phyloP scores from a whole-genome alignment of 306 rosid genomes.

The Quercus suber region DNA sequence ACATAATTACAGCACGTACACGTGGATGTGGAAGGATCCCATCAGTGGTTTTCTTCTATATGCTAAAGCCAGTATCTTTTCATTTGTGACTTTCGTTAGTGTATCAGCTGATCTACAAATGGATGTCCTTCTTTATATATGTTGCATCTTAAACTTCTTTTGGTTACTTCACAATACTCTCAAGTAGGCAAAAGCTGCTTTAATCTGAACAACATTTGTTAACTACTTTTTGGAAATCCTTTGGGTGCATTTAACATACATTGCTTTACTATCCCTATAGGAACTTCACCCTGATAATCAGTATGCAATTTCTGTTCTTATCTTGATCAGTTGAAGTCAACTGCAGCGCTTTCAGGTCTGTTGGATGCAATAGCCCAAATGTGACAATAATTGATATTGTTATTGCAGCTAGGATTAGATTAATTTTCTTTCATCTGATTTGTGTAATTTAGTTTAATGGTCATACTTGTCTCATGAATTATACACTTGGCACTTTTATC shows the following conservation, averaged over 20 bases:
- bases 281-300: not conserved
- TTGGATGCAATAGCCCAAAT: not conserved
- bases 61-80: not conserved
- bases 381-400: not conserved
- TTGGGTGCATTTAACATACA: no score
- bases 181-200: not conserved
- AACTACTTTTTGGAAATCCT: no score
- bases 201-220: no score
- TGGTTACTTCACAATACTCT: not conserved
- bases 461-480: not conserved
- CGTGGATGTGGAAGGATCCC: not conserved
- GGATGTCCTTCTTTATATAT: not conserved
- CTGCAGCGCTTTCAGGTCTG: not conserved
- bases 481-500: not conserved
- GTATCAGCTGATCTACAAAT: not conserved
- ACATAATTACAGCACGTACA: not conserved
- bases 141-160: not conserved
- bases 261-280: no score
- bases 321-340: not conserved
- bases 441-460: not conserved
- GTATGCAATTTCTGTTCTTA: not conserved
- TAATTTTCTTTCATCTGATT: not conserved
- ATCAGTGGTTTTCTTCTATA: not conserved
- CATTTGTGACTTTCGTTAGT: not conserved
- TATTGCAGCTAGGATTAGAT: not conserved